Base-by-base conservation (phyloP, 2,329 filamentous ascomycete genomes). In the Biscogniauxia mediterranea region DNA sequence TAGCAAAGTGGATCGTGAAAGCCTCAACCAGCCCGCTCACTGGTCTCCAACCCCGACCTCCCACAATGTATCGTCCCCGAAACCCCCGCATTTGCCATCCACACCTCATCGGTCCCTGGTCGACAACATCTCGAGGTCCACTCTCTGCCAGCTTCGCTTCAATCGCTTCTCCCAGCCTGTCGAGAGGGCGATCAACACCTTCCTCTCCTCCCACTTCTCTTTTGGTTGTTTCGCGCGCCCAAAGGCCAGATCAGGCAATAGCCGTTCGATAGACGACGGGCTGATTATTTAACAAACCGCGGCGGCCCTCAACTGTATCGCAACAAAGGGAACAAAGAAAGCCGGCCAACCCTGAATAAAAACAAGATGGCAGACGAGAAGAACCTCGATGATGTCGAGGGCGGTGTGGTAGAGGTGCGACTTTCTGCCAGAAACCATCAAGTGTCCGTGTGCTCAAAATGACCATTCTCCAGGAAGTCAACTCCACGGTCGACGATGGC, bases 351-450 rank as follows among this genome's bases (percentile, higher is more conserved):
- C 23, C 23, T 23, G 5, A 5, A 5, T 23, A 23, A 32, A 32
- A 51, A 26, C 6, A 60, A 32, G 25, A 64, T 62, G 62, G 57
- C 55, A 4, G 52, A 62, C 23, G 57, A 62, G 1, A 56, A 60
- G 26, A 26, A 28, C 25, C n/a, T 54, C 19, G 59, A 26, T 17
- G 66, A 67, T 51, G 42, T 66, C 11, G 67, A 68, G 52, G 63
- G 61, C 56, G 61, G 52, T 46, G 38, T 46, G 17, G 17, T 26
- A 59, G 2, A 13, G 17, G 6, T 21, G 2, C 17, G 19, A 42
- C 21, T 28, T 20, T 23, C 20, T 17, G 20, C 11, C 17, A n/a
- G 15, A 1, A 8, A 3, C 25, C 23, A 4, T 13, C 23, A 6
- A 15, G 56, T 32, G n/a, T 28, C 42, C 5, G 32, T 3, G 32